These are phyloP conservation scores for Pseudotsuga menziesii DNA, from an alignment of 75 land plant species.

Conservation along the genomic window DNA sequence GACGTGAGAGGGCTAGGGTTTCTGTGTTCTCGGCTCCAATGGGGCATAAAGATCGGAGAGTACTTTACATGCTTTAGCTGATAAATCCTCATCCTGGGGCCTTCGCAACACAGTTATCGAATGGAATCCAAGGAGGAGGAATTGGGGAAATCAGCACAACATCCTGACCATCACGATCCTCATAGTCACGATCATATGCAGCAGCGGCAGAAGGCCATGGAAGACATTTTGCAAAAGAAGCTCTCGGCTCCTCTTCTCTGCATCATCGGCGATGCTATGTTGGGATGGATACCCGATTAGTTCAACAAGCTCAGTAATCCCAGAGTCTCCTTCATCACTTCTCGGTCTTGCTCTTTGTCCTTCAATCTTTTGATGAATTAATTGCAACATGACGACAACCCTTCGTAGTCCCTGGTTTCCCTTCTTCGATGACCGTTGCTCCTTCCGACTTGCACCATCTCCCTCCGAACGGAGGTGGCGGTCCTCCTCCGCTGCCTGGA, in stretches of 20 bases:
- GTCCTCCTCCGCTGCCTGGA: background rate
- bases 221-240: background rate
- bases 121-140: too few species aligned
- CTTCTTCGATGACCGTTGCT: background rate
- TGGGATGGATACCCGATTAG: constrained; percentile 13
- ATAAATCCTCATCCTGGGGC: too few species aligned
- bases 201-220: background rate
- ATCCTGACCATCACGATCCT: too few species aligned
- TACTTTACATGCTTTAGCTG: too few species aligned
- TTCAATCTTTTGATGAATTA: background rate
- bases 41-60: too few species aligned
- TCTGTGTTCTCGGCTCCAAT: too few species aligned
- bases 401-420: constrained; percentile 2
- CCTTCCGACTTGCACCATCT: background rate
- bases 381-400: background rate
- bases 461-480: background rate
- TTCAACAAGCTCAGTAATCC: constrained; percentile 19
- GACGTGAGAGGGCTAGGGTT: too few species aligned
- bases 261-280: constrained; percentile 35
- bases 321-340: constrained; percentile 28
- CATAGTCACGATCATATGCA: too few species aligned
- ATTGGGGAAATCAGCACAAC: too few species aligned
- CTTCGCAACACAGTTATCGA: too few species aligned
- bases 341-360: constrained; percentile 38
- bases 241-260: constrained; percentile 14